Base-by-base conservation (phyloP, 495 filamentous ascomycete genomes). In the Hypoxylon crocopeplum region DNA sequence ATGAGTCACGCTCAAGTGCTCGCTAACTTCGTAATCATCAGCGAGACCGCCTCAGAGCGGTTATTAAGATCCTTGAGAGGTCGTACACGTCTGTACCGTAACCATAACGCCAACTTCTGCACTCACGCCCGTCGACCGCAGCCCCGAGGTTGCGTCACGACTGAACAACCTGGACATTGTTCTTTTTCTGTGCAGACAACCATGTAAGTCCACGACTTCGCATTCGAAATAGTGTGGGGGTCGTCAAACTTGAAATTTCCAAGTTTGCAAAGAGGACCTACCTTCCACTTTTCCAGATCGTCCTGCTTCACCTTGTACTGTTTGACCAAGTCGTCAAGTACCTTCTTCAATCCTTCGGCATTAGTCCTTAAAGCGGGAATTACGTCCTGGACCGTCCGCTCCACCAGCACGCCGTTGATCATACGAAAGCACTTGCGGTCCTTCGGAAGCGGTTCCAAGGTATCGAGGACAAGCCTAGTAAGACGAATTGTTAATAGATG, bases 231-330 rank as follows among this genome's bases (percentile, higher is more conserved):
- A 19, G 41, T 64, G 27, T 29, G 60, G 33, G 57, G 39, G 42
- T 25, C 46, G 34, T 50, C 34, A 38, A 45, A 37, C 13, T 33
- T 20, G 41, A 33, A 22, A 8, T 56, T 38, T 61, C 50, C 51
- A 61, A 54, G 46, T 53, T 49, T 42, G 33, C 29, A 36, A 50
- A 41, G 19, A 20, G 22, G 51, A 71, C 85, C 33, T 77, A 96
- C 94, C 91, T 98, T 98, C 94, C 94, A 98, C 73, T 85, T 93
- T 70, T 98, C 94, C 80, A 98, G 84, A 70, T 98, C 94, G 24
- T 88, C 83, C 77, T 98, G 92, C 77, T 96, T 95, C 19, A 79
- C 75, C 80, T 95, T 95, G 80, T 98, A 98, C 75, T 97, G 91
- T 82, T 96, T 97, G 72, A 98, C 80, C 55, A 98, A 76, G 64